Evolutionary conservation across 345 rosid genomes (phyloP), one percentile per base, ranked within the genome.

Genomic region (Hirschfeldia incana): DNA sequence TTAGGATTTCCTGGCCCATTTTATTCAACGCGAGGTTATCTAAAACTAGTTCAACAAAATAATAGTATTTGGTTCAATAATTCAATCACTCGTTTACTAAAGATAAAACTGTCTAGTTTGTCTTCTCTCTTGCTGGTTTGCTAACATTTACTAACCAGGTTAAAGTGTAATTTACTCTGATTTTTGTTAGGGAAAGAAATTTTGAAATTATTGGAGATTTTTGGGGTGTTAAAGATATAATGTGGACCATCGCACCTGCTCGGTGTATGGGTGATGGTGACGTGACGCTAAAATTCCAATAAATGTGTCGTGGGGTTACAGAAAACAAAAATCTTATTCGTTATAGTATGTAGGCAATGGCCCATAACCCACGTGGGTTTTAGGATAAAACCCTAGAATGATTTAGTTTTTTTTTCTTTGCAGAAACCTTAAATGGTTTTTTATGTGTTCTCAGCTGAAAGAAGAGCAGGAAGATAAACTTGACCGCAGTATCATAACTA

Each of bases 301-400:
- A 53, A 69, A 69, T 74, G 72, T 74, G 75, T 74, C 75, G 74
- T 74, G 78, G 75, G 78, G 79, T 69, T 74, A 12, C 75, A 39
- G 61, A 62, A 78, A 63, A 74, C 78, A 69, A 68, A 80, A 69
- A 61, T 6, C 71, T 55, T 13, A 80, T 68, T 80, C 78, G 75
- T 13, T 69, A 49, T 26, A 61, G 58, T 57, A 32, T 29, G 3
- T 12, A 2, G 36, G 73, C 1, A 1, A 17, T 26, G 58, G 79
- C 9, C 42, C 84, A 3, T 1, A 16, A 13, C 74, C 82, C 89
- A 83, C 87, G 87, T 85, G 89, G 83, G 77, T 58, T 65, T 69
- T 55, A 15, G 16, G 58, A 67, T 69, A 73, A 42, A 37, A 36
- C 60, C 65, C 78, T 68, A 60, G 17, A 44, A 49, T 49, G 2